These are phyloP conservation scores for Zygoascus sp. DNA, from an alignment of 1,139 yeast species.

Conservation along the genomic window DNA sequence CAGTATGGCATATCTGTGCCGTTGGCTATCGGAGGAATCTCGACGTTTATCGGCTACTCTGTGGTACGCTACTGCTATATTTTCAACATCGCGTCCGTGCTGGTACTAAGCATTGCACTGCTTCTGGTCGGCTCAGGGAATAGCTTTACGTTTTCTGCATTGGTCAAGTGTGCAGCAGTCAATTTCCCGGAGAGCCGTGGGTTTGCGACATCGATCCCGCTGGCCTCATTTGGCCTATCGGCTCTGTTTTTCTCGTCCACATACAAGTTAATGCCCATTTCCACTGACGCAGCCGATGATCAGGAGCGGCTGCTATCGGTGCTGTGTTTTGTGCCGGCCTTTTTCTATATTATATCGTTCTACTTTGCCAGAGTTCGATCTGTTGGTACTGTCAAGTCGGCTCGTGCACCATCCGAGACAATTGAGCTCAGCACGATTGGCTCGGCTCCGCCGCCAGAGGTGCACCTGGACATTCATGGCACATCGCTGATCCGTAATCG, in stretches of 20 bases:
- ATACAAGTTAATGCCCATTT: conserved; percentile 9
- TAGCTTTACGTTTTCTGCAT: conserved; percentile 38
- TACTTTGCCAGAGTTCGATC: conserved; percentile 24
- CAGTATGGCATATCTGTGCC: conserved; percentile 39
- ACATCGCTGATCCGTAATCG: conserved; percentile 24
- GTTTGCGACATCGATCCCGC: conserved; percentile 39
- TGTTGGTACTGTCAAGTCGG: not conserved
- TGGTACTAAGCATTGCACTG: conserved; percentile 30
- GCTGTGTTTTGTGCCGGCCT: conserved; percentile 32
- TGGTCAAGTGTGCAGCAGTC: conserved; percentile 41
- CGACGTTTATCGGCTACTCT: conserved; percentile 33
- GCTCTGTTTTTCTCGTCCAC: conserved; percentile 38
- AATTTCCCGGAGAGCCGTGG: conserved; percentile 39
- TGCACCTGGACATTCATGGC: conserved; percentile 27
- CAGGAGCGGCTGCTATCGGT: conserved; percentile 28
- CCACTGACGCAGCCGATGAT: conserved; percentile 15
- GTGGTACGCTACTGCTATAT: conserved; percentile 28
- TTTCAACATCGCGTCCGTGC: conserved; percentile 22
- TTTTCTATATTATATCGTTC: conserved; percentile 25
- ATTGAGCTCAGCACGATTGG: conserved; percentile 7
- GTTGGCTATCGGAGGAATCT: conserved; percentile 29
- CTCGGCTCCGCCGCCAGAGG: conserved; percentile 1
- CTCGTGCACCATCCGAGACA: not conserved
- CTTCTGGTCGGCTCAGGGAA: conserved; percentile 37
- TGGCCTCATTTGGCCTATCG: conserved; percentile 42